Evolutionary conservation across 495 filamentous ascomycete species (phyloP), one percentile per base, ranked within the genome.

Genomic region (Corynascus novoguineensis): DNA sequence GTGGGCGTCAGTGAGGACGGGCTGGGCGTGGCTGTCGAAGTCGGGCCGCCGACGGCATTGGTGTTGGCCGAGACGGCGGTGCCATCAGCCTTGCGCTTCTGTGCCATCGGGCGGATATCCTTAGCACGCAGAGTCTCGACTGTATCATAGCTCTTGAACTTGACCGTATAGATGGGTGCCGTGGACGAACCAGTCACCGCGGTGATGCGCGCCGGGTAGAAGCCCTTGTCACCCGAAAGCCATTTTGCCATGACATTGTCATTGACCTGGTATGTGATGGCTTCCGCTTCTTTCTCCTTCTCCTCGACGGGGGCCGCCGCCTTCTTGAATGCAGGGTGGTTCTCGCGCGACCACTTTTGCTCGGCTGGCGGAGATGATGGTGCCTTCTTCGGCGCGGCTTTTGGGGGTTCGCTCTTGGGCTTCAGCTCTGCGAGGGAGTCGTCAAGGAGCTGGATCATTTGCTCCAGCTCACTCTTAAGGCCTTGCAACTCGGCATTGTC

Each of bases 141-240:
- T 15, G 83, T 90, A 58, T 84, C 81, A 66, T 97, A 97, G 53
- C 79, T 86, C 72, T 92, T 91, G 78, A 97, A 98, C 50, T 86
- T 92, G 59, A 98, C 92, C 48, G 88, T 85, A 68, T 97, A 98
- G 49, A 96, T 85, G 15, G 92, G 95, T 32, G 86, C 86, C 51
- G 83, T 86, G 19, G 86, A 85, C 5, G 90, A 93, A 59, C 93
- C 93, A 35, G 92, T 97, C 61, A 96, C 92, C 29, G 88, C 90
- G 17, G 87, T 93, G 72, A 98, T 95, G 56, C 88, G 84, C 37
- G 95, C 93, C 29, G 89, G 87, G 75, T 97, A 97, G 78, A 92
- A 96, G 8, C 80, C 78, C 65, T 88, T 88, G 69, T 97, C 93
- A 40, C 90, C 92, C 4, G 89, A 87, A 32, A 86, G 75, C 91